phyloP scores from a whole-genome alignment of 345 rosid genomes.

The Rhizophora apiculata region DNA sequence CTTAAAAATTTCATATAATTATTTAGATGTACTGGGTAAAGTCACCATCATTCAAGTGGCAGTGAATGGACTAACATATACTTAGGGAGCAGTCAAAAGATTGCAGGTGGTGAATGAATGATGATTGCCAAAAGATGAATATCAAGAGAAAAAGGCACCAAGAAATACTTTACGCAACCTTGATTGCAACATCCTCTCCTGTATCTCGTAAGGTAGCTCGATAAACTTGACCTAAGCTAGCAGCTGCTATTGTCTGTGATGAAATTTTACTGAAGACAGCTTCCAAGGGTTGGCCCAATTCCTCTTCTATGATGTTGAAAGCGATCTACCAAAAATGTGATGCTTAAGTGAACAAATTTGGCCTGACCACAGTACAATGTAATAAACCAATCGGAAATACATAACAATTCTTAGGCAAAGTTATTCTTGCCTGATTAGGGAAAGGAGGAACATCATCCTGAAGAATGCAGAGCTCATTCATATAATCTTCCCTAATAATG shows the following conservation, averaged over 20 bases:
- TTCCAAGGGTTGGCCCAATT: constrained; percentile 85
- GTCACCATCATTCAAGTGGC: too few species aligned
- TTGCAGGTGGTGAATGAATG: background rate
- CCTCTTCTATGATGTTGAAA: constrained; percentile 88
- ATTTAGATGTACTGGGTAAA: too few species aligned
- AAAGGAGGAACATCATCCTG: constrained; percentile 97
- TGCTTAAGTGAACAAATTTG: constrained; percentile 16
- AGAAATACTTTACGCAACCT: constrained; percentile 47
- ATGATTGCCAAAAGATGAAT: background rate
- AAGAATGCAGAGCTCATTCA: constrained; percentile 95
- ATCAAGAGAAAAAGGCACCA: constrained; percentile 6
- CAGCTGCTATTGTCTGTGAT: constrained; percentile 85
- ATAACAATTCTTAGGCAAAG: background rate
- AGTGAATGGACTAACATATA: too few species aligned
- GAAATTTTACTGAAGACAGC: constrained; percentile 82
- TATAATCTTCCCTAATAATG: constrained; percentile 92
- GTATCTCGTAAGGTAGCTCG: constrained; percentile 83
- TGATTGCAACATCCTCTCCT: constrained; percentile 95
- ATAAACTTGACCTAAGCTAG: constrained; percentile 96
- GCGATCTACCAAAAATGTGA: constrained; percentile 59
- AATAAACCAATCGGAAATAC: background rate
- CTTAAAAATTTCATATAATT: too few species aligned
- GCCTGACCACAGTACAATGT: background rate
- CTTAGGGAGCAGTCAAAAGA: background rate
- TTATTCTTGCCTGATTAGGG: constrained; percentile 70